Percentiles rank a stretch among this genome's conserved stretches.
phyloP scores from a whole-genome alignment of 2,329 filamentous ascomycete genomes.

The Colletotrichum destructivum region DNA sequence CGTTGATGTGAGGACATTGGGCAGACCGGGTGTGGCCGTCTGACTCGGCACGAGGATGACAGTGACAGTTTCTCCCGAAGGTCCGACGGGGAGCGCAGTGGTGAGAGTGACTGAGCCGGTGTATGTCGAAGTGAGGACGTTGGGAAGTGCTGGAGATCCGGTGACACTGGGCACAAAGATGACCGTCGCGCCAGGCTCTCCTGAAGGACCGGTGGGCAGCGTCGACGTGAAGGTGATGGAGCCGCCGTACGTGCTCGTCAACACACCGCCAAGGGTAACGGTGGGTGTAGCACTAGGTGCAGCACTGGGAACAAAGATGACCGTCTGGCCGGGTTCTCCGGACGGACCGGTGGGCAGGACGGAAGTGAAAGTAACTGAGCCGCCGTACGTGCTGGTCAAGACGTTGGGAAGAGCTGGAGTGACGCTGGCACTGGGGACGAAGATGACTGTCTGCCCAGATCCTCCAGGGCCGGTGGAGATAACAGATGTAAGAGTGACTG shows the following conservation, averaged over 20 bases:
- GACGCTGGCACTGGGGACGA: background rate
- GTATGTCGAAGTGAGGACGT: background rate
- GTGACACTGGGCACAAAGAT: constrained; percentile 12
- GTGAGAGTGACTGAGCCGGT: constrained; percentile 1
- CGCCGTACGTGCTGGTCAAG: constrained; percentile 3
- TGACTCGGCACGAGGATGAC: background rate
- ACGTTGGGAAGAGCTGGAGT: background rate
- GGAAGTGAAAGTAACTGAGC: constrained; percentile 13
- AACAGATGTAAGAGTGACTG: constrained; percentile 11
- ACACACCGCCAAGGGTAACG: no score
- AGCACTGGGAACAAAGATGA: constrained; percentile 22
- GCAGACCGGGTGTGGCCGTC: background rate
- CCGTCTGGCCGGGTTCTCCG: constrained; percentile 1
- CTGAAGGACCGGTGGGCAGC: background rate
- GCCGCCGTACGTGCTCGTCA: background rate
- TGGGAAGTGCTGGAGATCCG: background rate
- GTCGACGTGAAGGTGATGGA: constrained; percentile 12
- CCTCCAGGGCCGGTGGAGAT: background rate
- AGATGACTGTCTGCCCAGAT: background rate
- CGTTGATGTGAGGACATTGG: background rate
- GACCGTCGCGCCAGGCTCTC: no score
- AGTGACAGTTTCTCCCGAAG: background rate
- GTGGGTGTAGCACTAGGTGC: no score
- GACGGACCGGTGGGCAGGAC: constrained; percentile 8
- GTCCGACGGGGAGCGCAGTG: background rate